phyloP scores from a whole-genome alignment of 2,329 filamentous ascomycete species.

The Neospermospora avenae region DNA sequence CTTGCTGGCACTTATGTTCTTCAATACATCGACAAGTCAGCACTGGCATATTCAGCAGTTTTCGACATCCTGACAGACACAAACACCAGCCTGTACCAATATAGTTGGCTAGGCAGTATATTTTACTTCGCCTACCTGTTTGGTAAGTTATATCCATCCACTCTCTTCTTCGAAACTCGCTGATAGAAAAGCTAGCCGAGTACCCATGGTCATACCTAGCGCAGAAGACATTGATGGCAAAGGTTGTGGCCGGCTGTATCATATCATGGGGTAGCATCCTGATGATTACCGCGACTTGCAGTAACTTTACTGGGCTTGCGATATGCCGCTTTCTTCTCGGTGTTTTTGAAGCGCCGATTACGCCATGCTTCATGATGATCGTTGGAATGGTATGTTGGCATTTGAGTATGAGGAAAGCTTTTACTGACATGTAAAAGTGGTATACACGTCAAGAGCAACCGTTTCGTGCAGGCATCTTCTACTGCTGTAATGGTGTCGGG shows the following conservation, averaged over 20 bases:
- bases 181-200: constrained; percentile 1
- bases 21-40: constrained; percentile 53
- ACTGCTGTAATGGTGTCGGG: constrained; percentile 59
- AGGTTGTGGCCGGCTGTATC: constrained; percentile 57
- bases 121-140: constrained; percentile 42
- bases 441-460: constrained; percentile 64
- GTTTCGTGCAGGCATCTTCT: constrained; percentile 58
- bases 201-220: constrained; percentile 18
- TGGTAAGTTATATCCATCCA: background rate
- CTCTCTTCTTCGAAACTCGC: no score
- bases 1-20: constrained; percentile 48
- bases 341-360: constrained; percentile 54
- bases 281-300: constrained; percentile 56
- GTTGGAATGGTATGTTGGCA: constrained; percentile 47
- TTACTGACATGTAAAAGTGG: background rate
- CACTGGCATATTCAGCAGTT: constrained; percentile 40
- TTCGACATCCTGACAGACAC: constrained; percentile 44
- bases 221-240: constrained; percentile 47
- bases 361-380: constrained; percentile 63
- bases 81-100: constrained; percentile 40
- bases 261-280: constrained; percentile 57
- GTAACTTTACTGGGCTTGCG: constrained; percentile 56
- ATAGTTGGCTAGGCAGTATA: constrained; percentile 45
- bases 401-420: background rate
- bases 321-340: constrained; percentile 64